These are phyloP conservation scores for Cercospora sesami DNA, from an alignment of 2,329 filamentous ascomycete genomes.

Conservation along the genomic window DNA sequence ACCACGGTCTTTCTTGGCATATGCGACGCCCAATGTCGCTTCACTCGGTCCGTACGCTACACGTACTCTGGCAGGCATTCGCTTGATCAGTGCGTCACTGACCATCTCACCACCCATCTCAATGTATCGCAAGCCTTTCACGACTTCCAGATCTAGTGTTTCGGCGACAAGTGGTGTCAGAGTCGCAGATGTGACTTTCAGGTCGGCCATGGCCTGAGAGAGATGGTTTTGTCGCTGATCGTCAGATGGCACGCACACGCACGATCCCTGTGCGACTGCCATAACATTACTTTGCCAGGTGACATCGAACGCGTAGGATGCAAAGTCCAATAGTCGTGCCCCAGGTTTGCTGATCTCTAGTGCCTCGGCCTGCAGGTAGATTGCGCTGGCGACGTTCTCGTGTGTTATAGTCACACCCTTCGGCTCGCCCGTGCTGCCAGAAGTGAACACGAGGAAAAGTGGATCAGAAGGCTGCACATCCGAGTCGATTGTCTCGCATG, in stretches of 20 bases:
- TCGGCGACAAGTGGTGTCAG: constrained; percentile 7
- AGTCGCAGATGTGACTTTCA: constrained; percentile 1
- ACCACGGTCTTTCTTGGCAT: constrained; percentile 8
- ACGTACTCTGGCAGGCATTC: constrained; percentile 1
- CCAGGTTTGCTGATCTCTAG: constrained; percentile 1
- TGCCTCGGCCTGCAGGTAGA: not conserved
- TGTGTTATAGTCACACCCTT: constrained; percentile 21
- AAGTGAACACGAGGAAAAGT: constrained; percentile 7
- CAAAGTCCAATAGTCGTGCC: not conserved
- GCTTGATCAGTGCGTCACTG: constrained; percentile 1
- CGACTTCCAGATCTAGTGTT: constrained; percentile 4
- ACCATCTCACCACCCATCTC: constrained; percentile 5
- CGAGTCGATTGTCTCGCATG: not conserved
- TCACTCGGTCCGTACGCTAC: constrained; percentile 5
- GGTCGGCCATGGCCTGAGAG: not conserved
- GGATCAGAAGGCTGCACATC: not conserved
- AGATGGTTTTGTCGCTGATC: constrained; percentile 3
- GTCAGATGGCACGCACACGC: constrained; percentile 8
- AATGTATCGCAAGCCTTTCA: constrained; percentile 6
- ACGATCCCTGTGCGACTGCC: constrained; percentile 8
- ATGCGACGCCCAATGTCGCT: constrained; percentile 3
- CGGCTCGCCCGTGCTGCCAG: constrained; percentile 16
- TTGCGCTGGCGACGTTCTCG: not conserved
- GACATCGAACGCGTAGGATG: constrained; percentile 1
- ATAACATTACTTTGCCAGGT: constrained; percentile 8